These are phyloP conservation scores for Backusella luteola DNA, from an alignment of 192 early-diverging fungal genomes.

Conservation along the genomic window DNA sequence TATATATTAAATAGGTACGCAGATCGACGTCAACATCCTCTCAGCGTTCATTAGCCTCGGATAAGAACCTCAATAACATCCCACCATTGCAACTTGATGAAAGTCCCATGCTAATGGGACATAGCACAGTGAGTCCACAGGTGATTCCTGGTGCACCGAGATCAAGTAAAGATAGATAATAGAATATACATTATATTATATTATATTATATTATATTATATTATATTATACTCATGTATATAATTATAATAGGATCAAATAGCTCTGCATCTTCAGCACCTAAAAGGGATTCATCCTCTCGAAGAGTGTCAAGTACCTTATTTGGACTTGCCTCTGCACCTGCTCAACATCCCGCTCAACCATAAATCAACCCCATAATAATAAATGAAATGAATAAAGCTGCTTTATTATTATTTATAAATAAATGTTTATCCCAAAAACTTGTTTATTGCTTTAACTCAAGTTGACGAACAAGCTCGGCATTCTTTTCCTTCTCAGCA, in stretches of 20 bases:
- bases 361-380: neutral
- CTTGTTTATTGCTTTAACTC: neutral
- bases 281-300: slow-evolving; percentile 13
- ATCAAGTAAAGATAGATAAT: neutral
- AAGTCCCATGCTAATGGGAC: neutral
- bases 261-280: neutral
- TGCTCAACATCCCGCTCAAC: slow-evolving; percentile 22
- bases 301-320: slow-evolving; percentile 23
- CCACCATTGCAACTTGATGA: slow-evolving; percentile 29
- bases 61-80: slow-evolving; percentile 21
- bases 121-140: neutral
- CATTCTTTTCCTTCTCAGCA: slow-evolving; percentile 3
- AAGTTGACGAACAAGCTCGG: neutral
- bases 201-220: no score
- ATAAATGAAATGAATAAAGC: neutral
- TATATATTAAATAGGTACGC: slow-evolving; percentile 6
- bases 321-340: slow-evolving; percentile 24
- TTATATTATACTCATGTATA: neutral
- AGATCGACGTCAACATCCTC: slow-evolving; percentile 31
- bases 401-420: neutral
- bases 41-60: slow-evolving; percentile 21
- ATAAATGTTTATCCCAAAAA: no score
- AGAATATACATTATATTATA: neutral
- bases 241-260: neutral
- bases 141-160: neutral